Percentiles rank a stretch among this genome's conserved stretches.
These are phyloP conservation scores for Punica granatum DNA, from an alignment of 345 rosid species.

Conservation along the genomic window DNA sequence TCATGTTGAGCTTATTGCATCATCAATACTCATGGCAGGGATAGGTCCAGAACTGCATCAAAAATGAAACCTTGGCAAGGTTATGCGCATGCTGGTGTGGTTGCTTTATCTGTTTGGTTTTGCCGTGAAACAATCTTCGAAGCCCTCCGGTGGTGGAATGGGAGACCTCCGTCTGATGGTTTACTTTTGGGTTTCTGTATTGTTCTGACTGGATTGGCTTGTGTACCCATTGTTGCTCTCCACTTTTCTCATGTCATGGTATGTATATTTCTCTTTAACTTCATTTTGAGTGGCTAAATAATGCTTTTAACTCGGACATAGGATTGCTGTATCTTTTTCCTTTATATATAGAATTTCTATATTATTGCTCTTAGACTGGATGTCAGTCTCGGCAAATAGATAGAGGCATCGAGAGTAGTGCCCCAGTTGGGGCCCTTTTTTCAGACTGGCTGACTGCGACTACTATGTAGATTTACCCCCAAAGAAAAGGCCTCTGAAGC, in stretches of 20 bases:
- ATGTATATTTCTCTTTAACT: conserved; percentile 14
- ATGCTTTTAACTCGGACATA: background rate
- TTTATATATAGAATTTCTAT: no score
- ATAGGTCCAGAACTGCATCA: conserved; percentile 65
- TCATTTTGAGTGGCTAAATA: no score
- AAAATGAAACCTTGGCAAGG: conserved; percentile 99
- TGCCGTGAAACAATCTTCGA: conserved; percentile 96
- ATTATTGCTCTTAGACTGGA: no score
- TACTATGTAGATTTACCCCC: no score
- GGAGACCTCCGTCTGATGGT: conserved; percentile 91
- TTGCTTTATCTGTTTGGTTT: conserved; percentile 83
- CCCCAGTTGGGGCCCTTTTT: no score
- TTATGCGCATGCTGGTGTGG: conserved; percentile 74
- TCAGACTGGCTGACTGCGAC: no score
- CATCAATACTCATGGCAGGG: conserved; percentile 40
- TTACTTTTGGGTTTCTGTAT: conserved; percentile 88
- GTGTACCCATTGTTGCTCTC: conserved; percentile 80
- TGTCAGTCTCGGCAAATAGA: no score
- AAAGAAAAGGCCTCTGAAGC: background rate
- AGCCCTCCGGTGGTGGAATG: conserved; percentile 95
- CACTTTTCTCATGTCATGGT: conserved; percentile 96
- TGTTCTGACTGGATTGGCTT: conserved; percentile 75
- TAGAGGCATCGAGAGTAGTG: no score
- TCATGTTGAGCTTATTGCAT: background rate
- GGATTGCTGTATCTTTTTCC: no score